Evolutionary conservation across 306 rosid genomes (phyloP).

Genomic region (Cercis canadensis): DNA sequence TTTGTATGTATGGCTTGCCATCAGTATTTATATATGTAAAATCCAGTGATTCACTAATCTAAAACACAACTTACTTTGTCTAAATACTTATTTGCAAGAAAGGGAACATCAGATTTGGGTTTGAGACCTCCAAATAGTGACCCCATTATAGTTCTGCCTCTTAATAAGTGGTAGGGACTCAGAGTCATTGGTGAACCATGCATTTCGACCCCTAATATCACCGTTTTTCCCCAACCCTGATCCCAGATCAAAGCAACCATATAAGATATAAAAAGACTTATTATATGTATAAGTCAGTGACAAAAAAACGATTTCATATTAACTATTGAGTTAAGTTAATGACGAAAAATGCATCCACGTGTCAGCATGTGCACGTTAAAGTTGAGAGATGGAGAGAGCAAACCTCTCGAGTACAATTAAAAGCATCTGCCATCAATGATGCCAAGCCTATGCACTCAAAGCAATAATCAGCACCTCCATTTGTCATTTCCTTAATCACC

Average conservation of each 20-base stretch:
- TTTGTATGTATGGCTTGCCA: too few relatives aligned
- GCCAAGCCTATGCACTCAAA: slow-evolving; percentile 78
- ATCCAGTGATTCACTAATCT: too few relatives aligned
- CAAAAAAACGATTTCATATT: background rate
- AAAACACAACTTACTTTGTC: slow-evolving; percentile 45
- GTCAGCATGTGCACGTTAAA: background rate
- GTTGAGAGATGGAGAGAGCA: background rate
- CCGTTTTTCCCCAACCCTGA: slow-evolving; percentile 71
- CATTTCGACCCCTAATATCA: slow-evolving; percentile 61
- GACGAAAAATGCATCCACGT: too few relatives aligned
- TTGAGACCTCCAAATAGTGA: slow-evolving; percentile 56
- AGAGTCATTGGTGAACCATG: slow-evolving; percentile 47
- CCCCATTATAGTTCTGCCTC: slow-evolving; percentile 51
- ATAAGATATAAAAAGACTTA: background rate
- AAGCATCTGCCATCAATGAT: slow-evolving; percentile 65
- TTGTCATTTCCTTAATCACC: slow-evolving; percentile 67
- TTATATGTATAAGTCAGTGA: background rate
- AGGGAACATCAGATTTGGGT: slow-evolving; percentile 50
- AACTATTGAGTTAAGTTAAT: too few relatives aligned
- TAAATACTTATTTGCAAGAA: slow-evolving; percentile 41
- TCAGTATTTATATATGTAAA: too few relatives aligned
- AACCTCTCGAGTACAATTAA: slow-evolving; percentile 54
- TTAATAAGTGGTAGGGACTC: slow-evolving; percentile 35
- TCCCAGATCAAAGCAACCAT: background rate
- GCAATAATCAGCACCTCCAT: slow-evolving; percentile 77